Evolutionary conservation across 352 stramenopile genomes (phyloP), one percentile per base, ranked within the genome.

Genomic region (Phytophthora tubulina): DNA sequence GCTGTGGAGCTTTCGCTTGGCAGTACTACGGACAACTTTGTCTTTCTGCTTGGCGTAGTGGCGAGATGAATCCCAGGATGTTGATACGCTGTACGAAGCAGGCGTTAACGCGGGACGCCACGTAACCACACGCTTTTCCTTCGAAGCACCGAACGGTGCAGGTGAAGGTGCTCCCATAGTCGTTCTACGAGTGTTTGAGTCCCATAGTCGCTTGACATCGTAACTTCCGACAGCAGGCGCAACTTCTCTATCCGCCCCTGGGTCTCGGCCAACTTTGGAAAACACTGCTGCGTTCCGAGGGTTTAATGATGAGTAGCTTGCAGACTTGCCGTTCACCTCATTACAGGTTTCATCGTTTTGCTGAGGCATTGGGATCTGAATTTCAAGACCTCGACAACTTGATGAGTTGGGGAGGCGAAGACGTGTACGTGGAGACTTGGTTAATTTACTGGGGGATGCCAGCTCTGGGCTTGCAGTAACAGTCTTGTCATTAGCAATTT

Each of bases 31-130:
- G 7, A 79, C 36, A 9, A 91, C 78, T 50, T 78, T 76, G 6
- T 64, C 56, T 59, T 90, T 90, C 31, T 87, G 81, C 69, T 87
- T 87, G 30, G 67, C 70, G 49, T 93, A 92, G 45, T 91, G 70
- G 0, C 56, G 58, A 32, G 82, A 92, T 6, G 79, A 76, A 63
- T 92, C 77, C 83, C 82, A 93, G 1, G 76, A 79, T 14, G 80
- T 76, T 4, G 81, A 63, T 4, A 82, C 38, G 1, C 78, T 69
- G 42, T 74, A 74, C 1, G 80, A 82, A 2, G 78, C 78, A 6
- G 74, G 73, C 0, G 67, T 79, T 21, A 74, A 50, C 17, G 76
- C 77, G 3, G 81, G 83, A 1, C 81, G 80, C 83, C 83, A 93
- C 30, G 78, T 79, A 6, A 93, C 49, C 11, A 73, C 55, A 13